Evolutionary conservation across 768 basidiomycete genomes (phyloP).

Genomic region (Leccinum imitatum): DNA sequence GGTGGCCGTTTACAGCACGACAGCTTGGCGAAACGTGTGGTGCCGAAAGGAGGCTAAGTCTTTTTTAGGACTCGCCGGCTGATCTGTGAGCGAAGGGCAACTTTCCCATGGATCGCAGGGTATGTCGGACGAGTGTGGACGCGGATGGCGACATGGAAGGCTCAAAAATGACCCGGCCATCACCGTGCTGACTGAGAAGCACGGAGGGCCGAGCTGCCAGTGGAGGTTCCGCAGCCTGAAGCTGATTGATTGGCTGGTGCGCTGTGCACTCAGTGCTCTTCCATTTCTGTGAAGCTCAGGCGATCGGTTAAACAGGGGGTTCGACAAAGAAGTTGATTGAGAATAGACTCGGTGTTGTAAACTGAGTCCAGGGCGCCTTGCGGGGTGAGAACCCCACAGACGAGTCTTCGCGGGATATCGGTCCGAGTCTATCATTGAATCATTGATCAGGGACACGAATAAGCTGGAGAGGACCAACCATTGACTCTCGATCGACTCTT

Average conservation of each 20-base stretch:
- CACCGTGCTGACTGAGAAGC: not conserved
- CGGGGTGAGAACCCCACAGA: conserved; percentile 8
- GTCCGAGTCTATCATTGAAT: not conserved
- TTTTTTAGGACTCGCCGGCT: not conserved
- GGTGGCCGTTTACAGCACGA: not conserved
- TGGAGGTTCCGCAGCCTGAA: not conserved
- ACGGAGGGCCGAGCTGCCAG: not conserved
- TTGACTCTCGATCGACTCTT: not conserved
- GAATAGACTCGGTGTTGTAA: not conserved
- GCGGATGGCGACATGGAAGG: not conserved
- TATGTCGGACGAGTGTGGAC: not conserved
- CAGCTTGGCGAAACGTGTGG: not conserved
- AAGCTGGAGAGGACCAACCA: not conserved
- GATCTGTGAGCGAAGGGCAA: not conserved
- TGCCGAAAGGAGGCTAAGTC: not conserved
- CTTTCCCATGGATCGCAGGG: not conserved
- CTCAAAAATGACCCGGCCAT: not conserved
- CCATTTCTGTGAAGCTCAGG: not conserved
- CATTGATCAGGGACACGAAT: not conserved
- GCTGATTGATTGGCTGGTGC: not conserved
- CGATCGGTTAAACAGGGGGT: not conserved
- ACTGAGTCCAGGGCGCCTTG: not conserved
- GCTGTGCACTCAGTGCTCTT: not conserved
- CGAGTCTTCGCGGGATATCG: not conserved
- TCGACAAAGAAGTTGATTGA: not conserved